These are phyloP conservation scores for Linnemannia elongata DNA, from an alignment of 192 early-diverging fungal species.

Conservation along the genomic window DNA sequence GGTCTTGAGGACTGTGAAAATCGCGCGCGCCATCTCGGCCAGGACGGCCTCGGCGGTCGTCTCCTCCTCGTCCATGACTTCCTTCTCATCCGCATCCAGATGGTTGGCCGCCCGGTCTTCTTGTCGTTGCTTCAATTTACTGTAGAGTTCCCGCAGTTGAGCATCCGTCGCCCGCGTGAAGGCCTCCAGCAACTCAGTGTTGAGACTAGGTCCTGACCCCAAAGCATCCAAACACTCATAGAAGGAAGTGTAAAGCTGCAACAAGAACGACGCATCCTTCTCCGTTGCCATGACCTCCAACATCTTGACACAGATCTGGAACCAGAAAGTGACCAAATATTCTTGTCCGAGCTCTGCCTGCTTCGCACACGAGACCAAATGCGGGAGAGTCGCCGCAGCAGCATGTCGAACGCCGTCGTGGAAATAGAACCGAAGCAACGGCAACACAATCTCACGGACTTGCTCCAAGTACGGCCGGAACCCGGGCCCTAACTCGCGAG, in stretches of 20 bases:
- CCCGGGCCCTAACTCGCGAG: conserved; percentile 87
- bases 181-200: conserved; percentile 69
- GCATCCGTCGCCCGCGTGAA: conserved; percentile 76
- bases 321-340: conserved; percentile 77
- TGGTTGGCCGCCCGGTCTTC: conserved; percentile 77
- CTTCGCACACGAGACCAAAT: conserved; percentile 75
- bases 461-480: conserved; percentile 89
- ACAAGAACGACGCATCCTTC: conserved; percentile 82
- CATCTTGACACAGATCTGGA: conserved; percentile 77
- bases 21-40: conserved; percentile 81
- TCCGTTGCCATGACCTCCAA: conserved; percentile 83
- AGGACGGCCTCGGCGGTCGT: conserved; percentile 82
- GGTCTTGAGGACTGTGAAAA: conserved; percentile 84
- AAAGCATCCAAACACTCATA: conserved; percentile 77
- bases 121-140: conserved; percentile 77
- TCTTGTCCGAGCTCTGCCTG: conserved; percentile 60
- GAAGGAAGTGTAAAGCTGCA: conserved; percentile 83
- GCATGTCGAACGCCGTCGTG: conserved; percentile 96
- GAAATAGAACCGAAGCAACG: conserved; percentile 95
- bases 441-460: conserved; percentile 87
- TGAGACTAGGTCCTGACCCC: conserved; percentile 73
- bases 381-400: conserved; percentile 85
- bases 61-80: conserved; percentile 85
- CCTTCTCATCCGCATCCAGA: conserved; percentile 93
- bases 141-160: conserved; percentile 81